Evolutionary conservation across 75 land plant genomes (phyloP).

Genomic region (Selaginella moellendorffii): DNA sequence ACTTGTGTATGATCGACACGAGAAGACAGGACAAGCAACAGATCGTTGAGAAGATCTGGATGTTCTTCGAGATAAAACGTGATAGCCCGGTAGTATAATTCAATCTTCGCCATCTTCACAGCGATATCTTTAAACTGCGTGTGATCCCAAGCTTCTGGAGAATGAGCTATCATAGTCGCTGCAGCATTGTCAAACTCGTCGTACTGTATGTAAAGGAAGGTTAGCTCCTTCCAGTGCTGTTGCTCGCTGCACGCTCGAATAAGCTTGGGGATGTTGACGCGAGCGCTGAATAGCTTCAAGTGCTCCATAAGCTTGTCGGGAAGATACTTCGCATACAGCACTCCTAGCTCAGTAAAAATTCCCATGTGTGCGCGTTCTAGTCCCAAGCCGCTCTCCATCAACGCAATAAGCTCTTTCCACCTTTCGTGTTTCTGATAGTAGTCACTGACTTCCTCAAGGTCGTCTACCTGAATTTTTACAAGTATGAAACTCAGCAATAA

Average conservation of each 20-base stretch:
- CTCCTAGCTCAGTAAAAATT: background rate
- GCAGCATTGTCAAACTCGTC: slow-evolving; percentile 7
- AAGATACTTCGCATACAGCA: slow-evolving; percentile 9
- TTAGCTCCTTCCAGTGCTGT: slow-evolving; percentile 2
- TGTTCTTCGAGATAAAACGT: slow-evolving; percentile 3
- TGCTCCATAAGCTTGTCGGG: slow-evolving; percentile 7
- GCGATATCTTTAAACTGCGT: slow-evolving; percentile 1
- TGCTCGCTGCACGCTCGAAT: slow-evolving; percentile 4
- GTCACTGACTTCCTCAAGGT: slow-evolving; percentile 2
- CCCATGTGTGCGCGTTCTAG: slow-evolving; percentile 4
- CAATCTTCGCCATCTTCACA: background rate
- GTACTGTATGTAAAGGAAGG: background rate
- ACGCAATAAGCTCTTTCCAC: background rate
- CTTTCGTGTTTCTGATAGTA: background rate
- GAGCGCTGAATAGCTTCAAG: background rate
- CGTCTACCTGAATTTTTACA: slow-evolving; percentile 2
- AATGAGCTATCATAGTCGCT: background rate
- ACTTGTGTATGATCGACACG: slow-evolving; percentile 1
- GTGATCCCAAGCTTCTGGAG: slow-evolving; percentile 9
- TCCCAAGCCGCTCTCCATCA: background rate
- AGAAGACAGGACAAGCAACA: background rate
- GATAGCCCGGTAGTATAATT: slow-evolving; percentile 4
- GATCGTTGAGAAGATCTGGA: slow-evolving; percentile 4
- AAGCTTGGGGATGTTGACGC: slow-evolving; percentile 2
- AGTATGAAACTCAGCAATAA: background rate